These are phyloP conservation scores for Seminavis robusta DNA, from an alignment of 108 stramenopile genomes.

Conservation along the genomic window DNA sequence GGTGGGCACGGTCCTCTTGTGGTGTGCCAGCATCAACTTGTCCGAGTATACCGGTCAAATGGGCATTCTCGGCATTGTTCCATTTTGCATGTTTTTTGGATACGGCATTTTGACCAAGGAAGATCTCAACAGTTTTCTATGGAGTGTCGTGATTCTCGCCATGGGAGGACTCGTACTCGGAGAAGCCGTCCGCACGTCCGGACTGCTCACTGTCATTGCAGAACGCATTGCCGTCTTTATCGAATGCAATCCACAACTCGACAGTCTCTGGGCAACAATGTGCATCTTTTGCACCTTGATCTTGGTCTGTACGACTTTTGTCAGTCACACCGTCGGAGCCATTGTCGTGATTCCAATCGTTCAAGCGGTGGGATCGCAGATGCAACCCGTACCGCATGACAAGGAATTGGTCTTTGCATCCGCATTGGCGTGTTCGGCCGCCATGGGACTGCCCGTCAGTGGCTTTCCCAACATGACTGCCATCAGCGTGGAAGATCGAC, in stretches of 20 bases:
- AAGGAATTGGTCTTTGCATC: conserved; percentile 1
- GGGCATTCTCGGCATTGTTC: conserved; percentile 1
- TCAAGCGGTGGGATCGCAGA: conserved; percentile 1
- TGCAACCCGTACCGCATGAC: background rate
- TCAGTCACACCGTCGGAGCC: conserved; percentile 1
- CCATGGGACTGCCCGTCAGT: conserved; percentile 5
- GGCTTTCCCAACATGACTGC: conserved; percentile 10
- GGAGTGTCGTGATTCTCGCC: conserved; percentile 5
- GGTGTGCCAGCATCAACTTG: conserved; percentile 5
- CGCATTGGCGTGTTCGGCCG: conserved; percentile 6
- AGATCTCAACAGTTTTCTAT: conserved; percentile 4
- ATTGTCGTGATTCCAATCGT: conserved; percentile 1
- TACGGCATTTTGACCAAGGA: background rate
- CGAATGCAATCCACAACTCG: background rate
- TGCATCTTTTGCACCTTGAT: background rate
- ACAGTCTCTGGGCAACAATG: conserved; percentile 3
- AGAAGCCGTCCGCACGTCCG: background rate
- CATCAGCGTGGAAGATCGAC: background rate
- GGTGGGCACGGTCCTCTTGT: conserved; percentile 8
- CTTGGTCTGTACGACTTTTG: conserved; percentile 6
- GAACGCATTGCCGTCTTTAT: background rate
- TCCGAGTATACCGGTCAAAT: conserved; percentile 5
- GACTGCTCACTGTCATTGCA: conserved; percentile 1
- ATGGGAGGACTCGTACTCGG: conserved; percentile 9
- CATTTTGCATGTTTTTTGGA: background rate